Conservation (phyloP, 1,139 yeast genomes). For the Protomyces macrosporus region DNA sequence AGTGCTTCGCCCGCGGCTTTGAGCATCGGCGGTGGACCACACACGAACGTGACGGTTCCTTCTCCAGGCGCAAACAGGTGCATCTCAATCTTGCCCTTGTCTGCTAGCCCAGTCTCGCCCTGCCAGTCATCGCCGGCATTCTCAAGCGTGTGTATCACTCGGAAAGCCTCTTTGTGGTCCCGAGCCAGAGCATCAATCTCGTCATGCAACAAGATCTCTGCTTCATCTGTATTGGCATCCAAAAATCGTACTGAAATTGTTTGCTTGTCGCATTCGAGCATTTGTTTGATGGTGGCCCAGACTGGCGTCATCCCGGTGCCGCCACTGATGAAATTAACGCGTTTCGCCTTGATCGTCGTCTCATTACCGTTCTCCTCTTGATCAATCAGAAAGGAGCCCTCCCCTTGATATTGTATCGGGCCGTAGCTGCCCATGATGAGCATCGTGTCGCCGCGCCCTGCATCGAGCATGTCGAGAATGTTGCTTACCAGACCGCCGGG, state of each 20-base stretch:
- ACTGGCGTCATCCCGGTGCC: conserved; percentile 25
- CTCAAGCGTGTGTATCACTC: conserved; percentile 11
- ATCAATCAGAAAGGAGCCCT: conserved; percentile 7
- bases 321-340: conserved; percentile 16
- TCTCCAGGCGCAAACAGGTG: conserved; percentile 10
- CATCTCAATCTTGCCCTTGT: conserved; percentile 9
- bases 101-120: conserved; percentile 8
- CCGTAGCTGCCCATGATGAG: conserved; percentile 18
- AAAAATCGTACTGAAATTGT: conserved; percentile 4
- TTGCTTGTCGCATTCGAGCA: conserved; percentile 9
- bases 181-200: neutral
- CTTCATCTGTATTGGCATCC: conserved; percentile 10
- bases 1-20: conserved; percentile 7
- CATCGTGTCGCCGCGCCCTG: conserved; percentile 16
- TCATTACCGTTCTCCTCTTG: neutral
- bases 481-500: conserved; percentile 18
- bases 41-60: conserved; percentile 9
- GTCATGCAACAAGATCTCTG: conserved; percentile 5
- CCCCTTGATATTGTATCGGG: conserved; percentile 5
- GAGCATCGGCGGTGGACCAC: conserved; percentile 24
- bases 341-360: neutral
- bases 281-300: conserved; percentile 10
- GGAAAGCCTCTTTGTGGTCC: neutral
- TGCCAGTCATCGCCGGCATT: conserved; percentile 1
- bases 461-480: conserved; percentile 11